These are phyloP conservation scores for Triangularia setosa DNA, from an alignment of 2,329 filamentous ascomycete species.

Conservation along the genomic window DNA sequence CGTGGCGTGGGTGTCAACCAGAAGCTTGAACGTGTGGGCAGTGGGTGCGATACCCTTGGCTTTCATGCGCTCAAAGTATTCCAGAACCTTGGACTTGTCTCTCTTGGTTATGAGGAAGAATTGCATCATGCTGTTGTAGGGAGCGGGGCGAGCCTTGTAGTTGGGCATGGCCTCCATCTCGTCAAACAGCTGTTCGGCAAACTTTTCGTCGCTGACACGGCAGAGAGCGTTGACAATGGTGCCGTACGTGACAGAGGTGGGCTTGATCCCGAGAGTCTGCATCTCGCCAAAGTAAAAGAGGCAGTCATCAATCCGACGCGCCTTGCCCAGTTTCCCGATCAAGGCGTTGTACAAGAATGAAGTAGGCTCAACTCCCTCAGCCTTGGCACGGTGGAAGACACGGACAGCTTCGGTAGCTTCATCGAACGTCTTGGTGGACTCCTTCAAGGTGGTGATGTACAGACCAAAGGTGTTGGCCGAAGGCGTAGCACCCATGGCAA, in stretches of 20 bases:
- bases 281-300: constrained; percentile 98
- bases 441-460: constrained; percentile 98
- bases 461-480: constrained; percentile 97
- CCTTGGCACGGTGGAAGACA: constrained; percentile 91
- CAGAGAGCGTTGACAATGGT: constrained; percentile 97
- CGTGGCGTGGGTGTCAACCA: constrained; percentile 92
- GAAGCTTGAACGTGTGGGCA: constrained; percentile 93
- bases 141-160: constrained; percentile 95
- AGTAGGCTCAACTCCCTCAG: constrained; percentile 90
- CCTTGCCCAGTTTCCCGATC: constrained; percentile 97
- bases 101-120: constrained; percentile 98
- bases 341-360: constrained; percentile 98
- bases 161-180: constrained; percentile 99
- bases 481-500: constrained; percentile 84
- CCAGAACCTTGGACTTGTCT: constrained; percentile 87
- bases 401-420: constrained; percentile 95
- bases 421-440: constrained; percentile 95
- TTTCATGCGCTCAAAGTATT: constrained; percentile 94
- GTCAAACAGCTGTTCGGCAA: constrained; percentile 95
- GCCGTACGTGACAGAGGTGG: constrained; percentile 95
- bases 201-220: constrained; percentile 95
- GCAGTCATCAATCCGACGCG: constrained; percentile 94
- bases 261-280: constrained; percentile 86
- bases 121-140: constrained; percentile 99
- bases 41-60: constrained; percentile 83